These are phyloP conservation scores for Cadophora malorum DNA, from an alignment of 2,329 filamentous ascomycete genomes.

Conservation along the genomic window DNA sequence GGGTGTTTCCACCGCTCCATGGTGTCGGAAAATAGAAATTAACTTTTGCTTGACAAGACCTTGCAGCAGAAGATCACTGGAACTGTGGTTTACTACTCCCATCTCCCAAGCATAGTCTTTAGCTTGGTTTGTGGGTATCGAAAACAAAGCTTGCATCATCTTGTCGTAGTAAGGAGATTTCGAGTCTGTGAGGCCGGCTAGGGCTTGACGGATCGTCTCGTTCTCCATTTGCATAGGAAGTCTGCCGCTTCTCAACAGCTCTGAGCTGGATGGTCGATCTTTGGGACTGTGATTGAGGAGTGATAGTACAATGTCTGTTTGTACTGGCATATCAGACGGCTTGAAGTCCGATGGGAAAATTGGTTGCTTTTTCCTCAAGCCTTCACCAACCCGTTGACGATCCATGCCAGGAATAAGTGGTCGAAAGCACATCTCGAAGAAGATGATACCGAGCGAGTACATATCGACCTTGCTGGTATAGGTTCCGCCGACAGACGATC, in stretches of 20 bases:
- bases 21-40: constrained; percentile 80
- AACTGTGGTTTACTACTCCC: constrained; percentile 60
- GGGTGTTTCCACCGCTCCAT: constrained; percentile 84
- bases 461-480: constrained; percentile 98
- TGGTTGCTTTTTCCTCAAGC: constrained; percentile 71
- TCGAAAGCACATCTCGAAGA: constrained; percentile 94
- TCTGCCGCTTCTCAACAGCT: constrained; percentile 84
- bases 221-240: constrained; percentile 92
- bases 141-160: constrained; percentile 85
- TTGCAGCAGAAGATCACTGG: constrained; percentile 70
- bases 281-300: constrained; percentile 83
- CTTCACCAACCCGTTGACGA: constrained; percentile 67
- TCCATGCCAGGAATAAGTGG: constrained; percentile 66
- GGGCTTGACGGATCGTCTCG: constrained; percentile 83
- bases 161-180: constrained; percentile 89
- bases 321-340: constrained; percentile 68
- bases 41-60: constrained; percentile 77
- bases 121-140: constrained; percentile 71
- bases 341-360: constrained; percentile 76
- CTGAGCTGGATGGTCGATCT: constrained; percentile 80
- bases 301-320: constrained; percentile 79
- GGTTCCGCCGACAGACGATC: constrained; percentile 73
- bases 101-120: constrained; percentile 84
- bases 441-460: constrained; percentile 96
- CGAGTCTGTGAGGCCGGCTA: constrained; percentile 81